These are phyloP conservation scores for Kentomonas sorsogonicus DNA, from an alignment of 208 protist genomes.

Conservation along the genomic window DNA sequence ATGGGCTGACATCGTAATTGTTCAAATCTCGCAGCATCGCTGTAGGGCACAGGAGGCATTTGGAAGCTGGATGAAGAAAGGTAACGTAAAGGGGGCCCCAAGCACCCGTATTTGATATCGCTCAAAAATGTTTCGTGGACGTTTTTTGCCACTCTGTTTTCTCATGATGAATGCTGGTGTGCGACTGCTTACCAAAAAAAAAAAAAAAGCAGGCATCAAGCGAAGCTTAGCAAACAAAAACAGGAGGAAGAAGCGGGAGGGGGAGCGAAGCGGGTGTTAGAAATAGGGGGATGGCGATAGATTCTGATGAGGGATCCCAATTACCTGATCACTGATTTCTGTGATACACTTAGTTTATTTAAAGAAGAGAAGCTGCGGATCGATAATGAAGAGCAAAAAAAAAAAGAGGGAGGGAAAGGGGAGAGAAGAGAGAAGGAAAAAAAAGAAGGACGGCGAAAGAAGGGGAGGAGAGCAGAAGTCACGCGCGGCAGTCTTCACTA, in stretches of 20 bases:
- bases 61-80: no score
- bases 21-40: no score
- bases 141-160: no score
- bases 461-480: background rate
- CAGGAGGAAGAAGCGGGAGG: background rate
- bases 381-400: background rate
- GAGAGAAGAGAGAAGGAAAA: constrained; percentile 9
- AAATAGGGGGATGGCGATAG: background rate
- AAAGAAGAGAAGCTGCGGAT: background rate
- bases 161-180: no score
- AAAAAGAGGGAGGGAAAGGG: constrained; percentile 8
- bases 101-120: no score
- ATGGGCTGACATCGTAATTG: no score
- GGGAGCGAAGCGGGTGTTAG: background rate
- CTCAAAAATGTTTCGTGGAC: no score
- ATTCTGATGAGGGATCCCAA: background rate
- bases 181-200: constrained; percentile 9
- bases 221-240: background rate
- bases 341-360: background rate
- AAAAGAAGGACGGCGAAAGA: background rate
- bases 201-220: background rate
- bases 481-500: constrained; percentile 9
- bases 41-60: no score
- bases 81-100: no score
- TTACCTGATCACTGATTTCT: background rate